Evolutionary conservation across 2,329 filamentous ascomycete species (phyloP).

Genomic region (Aspergillus spinulosporus): DNA sequence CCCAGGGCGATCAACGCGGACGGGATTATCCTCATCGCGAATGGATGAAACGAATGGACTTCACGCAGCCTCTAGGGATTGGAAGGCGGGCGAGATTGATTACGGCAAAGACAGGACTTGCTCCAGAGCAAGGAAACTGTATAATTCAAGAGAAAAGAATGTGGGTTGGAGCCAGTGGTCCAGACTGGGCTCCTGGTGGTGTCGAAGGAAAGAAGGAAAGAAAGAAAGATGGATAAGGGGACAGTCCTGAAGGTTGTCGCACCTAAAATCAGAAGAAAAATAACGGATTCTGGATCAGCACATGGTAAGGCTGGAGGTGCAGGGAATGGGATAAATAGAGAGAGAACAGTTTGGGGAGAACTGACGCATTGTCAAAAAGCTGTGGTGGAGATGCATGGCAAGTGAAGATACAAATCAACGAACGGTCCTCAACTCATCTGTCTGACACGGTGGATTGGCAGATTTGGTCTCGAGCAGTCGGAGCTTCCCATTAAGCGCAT

Average conservation of each 20-base stretch:
- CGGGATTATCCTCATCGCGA: slow-evolving; percentile 31
- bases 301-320: slow-evolving; percentile 3
- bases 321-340: slow-evolving; percentile 1
- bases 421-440: slow-evolving; percentile 17
- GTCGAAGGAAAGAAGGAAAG: slow-evolving; percentile 4
- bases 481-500: slow-evolving; percentile 12
- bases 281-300: not conserved
- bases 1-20: slow-evolving; percentile 32
- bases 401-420: slow-evolving; percentile 3
- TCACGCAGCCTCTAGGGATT: slow-evolving; percentile 5
- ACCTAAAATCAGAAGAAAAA: slow-evolving; percentile 4
- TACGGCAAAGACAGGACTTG: not conserved
- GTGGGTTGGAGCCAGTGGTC: slow-evolving; percentile 23
- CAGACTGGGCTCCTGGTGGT: slow-evolving; percentile 20
- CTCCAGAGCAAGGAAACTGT: slow-evolving; percentile 6
- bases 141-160: slow-evolving; percentile 15
- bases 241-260: slow-evolving; percentile 18
- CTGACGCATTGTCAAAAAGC: not conserved
- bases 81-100: not conserved
- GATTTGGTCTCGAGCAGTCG: slow-evolving; percentile 9
- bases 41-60: slow-evolving; percentile 7
- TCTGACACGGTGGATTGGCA: slow-evolving; percentile 22
- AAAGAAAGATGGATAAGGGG: slow-evolving; percentile 17
- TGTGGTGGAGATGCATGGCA: not conserved
- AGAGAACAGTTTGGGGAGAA: slow-evolving; percentile 1